phyloP scores from a whole-genome alignment of 164 flowering plant genomes.

The Malania oleifera region DNA sequence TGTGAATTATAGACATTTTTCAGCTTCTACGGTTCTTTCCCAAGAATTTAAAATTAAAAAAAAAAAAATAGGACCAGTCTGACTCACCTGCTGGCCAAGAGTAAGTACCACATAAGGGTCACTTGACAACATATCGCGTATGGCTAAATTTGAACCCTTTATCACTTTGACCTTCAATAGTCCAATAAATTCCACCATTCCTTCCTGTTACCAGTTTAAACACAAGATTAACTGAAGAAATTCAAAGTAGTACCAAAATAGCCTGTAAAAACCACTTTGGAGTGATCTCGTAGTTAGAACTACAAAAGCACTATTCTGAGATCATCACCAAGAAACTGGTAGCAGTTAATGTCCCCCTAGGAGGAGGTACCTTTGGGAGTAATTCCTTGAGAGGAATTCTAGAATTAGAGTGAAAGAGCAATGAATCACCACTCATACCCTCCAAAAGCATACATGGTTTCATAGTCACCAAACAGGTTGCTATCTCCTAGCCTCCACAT shows the following conservation, averaged over 20 bases:
- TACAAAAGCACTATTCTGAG: background rate
- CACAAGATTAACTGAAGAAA: background rate
- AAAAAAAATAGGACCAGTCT: no score
- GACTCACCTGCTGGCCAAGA: slow-evolving; percentile 79
- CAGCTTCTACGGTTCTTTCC: background rate
- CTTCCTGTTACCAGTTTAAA: slow-evolving; percentile 49
- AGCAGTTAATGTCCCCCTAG: no score
- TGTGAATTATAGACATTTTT: background rate
- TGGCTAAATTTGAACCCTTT: slow-evolving; percentile 77
- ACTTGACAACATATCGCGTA: slow-evolving; percentile 89
- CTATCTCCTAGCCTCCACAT: slow-evolving; percentile 1
- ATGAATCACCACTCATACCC: no score
- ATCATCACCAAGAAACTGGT: background rate
- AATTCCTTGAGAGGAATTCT: no score
- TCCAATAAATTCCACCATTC: slow-evolving; percentile 94
- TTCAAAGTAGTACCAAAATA: background rate
- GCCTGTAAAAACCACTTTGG: background rate
- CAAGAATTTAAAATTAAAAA: slow-evolving; percentile 6
- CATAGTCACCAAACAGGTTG: background rate
- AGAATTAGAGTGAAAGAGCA: no score
- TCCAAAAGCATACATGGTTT: background rate
- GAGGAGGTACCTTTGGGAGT: no score
- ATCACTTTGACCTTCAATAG: slow-evolving; percentile 78
- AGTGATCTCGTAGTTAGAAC: background rate
- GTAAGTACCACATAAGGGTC: slow-evolving; percentile 82